Evolutionary conservation across 129 eudicot genomes (phyloP), one percentile per base, ranked within the genome.

Genomic region (Heracleum sosnowskyi): DNA sequence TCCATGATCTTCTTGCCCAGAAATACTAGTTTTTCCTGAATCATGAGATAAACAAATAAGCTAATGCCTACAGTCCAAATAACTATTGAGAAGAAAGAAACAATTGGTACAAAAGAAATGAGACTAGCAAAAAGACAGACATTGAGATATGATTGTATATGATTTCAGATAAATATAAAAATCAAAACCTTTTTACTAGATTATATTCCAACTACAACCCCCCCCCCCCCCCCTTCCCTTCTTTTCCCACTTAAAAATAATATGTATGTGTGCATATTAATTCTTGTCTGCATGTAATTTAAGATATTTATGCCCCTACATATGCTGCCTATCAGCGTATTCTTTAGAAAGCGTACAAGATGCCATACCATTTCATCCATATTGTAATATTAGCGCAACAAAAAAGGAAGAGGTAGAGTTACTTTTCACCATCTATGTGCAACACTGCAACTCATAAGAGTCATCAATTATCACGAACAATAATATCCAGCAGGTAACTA

Each of bases 21-120:
- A 24, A 36, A 64, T 76, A 78, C 40, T 79, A 66, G 76, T 85
- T 88, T 91, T 90, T 69, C 91, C 98, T 95, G 82, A 81, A 26
- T 81, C 35, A 53, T 36, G 42, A 33, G 55, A 76, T 13, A 51
- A 78, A 36, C 4, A 36, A 0, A 69, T 37, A 12, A 72, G 49
- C 49, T 37, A 72, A 29, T 66, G 36, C 39, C 72, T 33, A 28
- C 40, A 12, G 72, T 66, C 70, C 34, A 12, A 12, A 31, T 12
- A 26, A 53, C 8, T 75, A 24, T 18, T 75, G 10, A 37, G 28
- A 47, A 29, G 45, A 53, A 34, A 35, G 29, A 11, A 22, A 16
- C 44, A 39, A 15, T 39, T 24, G 2, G 47, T 7, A 71, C 15
- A 71, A 71, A 40, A 71, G n/a, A 39, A 0, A 37, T 22, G 15